Conservation (phyloP, 805 yeast genomes). For the Yarrowia sp. region DNA sequence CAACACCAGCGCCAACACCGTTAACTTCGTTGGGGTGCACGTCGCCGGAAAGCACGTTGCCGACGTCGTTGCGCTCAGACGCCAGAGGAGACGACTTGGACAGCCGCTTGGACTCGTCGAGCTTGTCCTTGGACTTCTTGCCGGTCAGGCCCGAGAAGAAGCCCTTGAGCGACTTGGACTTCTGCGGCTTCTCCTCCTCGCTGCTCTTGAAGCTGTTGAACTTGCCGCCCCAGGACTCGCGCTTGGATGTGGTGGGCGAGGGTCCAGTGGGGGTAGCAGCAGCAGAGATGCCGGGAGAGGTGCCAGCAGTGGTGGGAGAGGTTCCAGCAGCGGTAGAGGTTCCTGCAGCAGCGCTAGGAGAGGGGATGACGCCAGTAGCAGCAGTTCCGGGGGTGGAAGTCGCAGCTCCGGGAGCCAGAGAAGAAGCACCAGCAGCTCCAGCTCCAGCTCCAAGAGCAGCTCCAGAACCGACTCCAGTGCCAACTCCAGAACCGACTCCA, state of each 20-base stretch:
- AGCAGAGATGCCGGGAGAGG: neutral
- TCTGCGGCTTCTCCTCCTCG: constrained; percentile 10
- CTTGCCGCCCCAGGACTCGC: constrained; percentile 25
- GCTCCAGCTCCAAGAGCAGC: neutral
- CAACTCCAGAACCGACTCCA: neutral
- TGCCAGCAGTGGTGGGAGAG: neutral
- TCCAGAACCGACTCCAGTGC: neutral
- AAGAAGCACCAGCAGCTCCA: neutral
- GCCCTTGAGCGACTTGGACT: constrained; percentile 15
- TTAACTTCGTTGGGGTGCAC: neutral
- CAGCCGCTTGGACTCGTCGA: neutral
- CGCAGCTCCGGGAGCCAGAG: neutral
- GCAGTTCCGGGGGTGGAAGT: neutral
- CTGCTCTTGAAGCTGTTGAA: constrained; percentile 5
- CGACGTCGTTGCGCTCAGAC: neutral
- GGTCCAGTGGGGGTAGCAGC: neutral
- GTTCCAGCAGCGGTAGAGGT: neutral
- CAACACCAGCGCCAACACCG: neutral
- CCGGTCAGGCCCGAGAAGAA: constrained; percentile 4
- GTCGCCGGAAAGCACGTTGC: neutral
- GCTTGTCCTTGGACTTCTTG: neutral
- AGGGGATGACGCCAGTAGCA: neutral
- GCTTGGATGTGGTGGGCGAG: neutral
- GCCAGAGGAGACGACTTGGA: neutral
- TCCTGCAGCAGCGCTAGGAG: neutral